Evolutionary conservation across 495 filamentous ascomycete genomes (phyloP).

Genomic region (Penicillium mononematosum): DNA sequence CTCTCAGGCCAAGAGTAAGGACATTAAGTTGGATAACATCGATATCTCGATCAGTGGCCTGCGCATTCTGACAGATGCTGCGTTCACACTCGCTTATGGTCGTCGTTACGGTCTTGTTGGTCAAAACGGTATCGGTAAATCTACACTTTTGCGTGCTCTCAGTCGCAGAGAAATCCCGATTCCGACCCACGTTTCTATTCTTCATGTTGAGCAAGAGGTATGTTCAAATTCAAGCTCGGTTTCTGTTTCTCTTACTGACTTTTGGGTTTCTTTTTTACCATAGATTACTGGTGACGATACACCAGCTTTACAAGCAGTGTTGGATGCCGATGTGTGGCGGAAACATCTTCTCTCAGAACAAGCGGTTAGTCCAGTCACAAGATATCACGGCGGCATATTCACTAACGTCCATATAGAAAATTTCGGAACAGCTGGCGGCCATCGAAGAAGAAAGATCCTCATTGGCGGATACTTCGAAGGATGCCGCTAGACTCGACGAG

Average conservation of each 20-base stretch:
- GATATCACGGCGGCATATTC: constrained; percentile 10
- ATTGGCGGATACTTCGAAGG: constrained; percentile 82
- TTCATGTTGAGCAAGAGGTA: constrained; percentile 98
- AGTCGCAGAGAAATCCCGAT: constrained; percentile 92
- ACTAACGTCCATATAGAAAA: constrained; percentile 64
- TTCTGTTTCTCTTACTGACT: constrained; percentile 13
- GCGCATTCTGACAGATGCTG: constrained; percentile 87
- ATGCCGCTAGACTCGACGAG: constrained; percentile 78
- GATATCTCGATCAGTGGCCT: constrained; percentile 89
- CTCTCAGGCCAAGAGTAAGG: constrained; percentile 83
- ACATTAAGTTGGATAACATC: constrained; percentile 95
- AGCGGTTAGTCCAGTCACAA: constrained; percentile 53
- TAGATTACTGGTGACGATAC: constrained; percentile 96
- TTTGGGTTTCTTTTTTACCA: no score
- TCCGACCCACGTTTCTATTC: constrained; percentile 95
- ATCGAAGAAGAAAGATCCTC: constrained; percentile 76
- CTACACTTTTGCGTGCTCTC: constrained; percentile 85
- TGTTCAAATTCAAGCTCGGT: constrained; percentile 14
- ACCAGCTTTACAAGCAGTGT: constrained; percentile 87
- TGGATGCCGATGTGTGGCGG: constrained; percentile 98
- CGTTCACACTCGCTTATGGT: constrained; percentile 86
- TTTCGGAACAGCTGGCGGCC: constrained; percentile 69
- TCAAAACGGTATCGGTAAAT: constrained; percentile 99
- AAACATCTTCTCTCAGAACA: constrained; percentile 93
- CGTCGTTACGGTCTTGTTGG: constrained; percentile 95